Conservation (phyloP, 768 basidiomycete genomes). For the Basidioascus undulatus region DNA sequence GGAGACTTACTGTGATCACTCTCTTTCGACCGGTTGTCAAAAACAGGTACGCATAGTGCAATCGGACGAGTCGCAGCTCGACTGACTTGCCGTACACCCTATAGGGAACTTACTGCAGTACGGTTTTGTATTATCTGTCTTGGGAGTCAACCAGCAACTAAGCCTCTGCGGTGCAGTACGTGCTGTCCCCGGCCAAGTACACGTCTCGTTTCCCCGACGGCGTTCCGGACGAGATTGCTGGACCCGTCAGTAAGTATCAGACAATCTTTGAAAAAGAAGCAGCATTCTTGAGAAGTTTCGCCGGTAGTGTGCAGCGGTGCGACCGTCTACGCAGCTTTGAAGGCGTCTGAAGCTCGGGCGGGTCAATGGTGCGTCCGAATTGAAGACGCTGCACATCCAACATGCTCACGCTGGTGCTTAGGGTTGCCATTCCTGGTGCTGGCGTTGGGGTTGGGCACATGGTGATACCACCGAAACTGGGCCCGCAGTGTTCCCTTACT, state of each 20-base stretch:
- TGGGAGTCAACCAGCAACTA: no score
- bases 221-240: slow-evolving; percentile 27
- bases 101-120: no score
- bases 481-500: no score
- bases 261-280: no score
- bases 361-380: no score
- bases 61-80: no score
- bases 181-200: slow-evolving; percentile 32
- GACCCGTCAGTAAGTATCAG: slow-evolving; percentile 32
- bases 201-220: slow-evolving; percentile 54
- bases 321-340: slow-evolving; percentile 63
- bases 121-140: no score
- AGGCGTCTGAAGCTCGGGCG: slow-evolving; percentile 37
- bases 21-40: slow-evolving; percentile 39
- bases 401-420: no score
- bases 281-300: neutral
- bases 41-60: no score
- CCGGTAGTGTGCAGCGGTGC: slow-evolving; percentile 23
- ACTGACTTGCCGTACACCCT: no score
- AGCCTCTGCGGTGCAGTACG: slow-evolving; percentile 39
- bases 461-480: no score
- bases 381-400: no score
- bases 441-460: slow-evolving; percentile 15
- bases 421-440: slow-evolving; percentile 39
- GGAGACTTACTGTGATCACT: slow-evolving; percentile 43